phyloP scores from a whole-genome alignment of 331 rosid species.

The Telfairia occidentalis region DNA sequence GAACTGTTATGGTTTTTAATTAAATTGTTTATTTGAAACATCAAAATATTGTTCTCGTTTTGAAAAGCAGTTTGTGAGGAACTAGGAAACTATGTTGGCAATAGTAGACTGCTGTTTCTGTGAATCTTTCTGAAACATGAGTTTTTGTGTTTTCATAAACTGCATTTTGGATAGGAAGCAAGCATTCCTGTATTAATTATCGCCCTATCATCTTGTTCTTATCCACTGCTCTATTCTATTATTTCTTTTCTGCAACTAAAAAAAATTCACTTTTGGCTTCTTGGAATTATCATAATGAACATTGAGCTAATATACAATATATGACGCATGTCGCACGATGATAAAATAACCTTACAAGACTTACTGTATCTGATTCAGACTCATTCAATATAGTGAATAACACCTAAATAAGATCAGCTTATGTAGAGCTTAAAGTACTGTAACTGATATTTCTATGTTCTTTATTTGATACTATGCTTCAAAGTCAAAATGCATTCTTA shows the following conservation, averaged over 20 bases:
- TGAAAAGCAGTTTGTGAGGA: neutral
- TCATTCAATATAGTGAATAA: neutral
- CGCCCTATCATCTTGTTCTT: neutral
- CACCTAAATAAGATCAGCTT: neutral
- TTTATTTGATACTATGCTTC: neutral
- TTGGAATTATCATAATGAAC: neutral
- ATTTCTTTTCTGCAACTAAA: neutral
- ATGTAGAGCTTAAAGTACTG: neutral
- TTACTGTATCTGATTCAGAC: neutral
- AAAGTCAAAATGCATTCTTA: neutral
- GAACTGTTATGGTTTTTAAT: neutral
- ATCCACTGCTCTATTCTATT: neutral
- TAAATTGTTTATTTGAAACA: neutral
- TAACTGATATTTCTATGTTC: neutral
- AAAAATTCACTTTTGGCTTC: neutral
- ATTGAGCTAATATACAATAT: neutral
- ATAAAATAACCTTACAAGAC: neutral
- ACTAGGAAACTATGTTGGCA: neutral
- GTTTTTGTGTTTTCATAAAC: neutral
- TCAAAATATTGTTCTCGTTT: neutral
- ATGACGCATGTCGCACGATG: neutral
- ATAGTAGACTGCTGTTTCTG: neutral
- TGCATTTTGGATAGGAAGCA: neutral
- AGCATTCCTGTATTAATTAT: neutral
- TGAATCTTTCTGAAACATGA: neutral